phyloP scores from a whole-genome alignment of 2,329 filamentous ascomycete species.

The Diaporthe sp. region DNA sequence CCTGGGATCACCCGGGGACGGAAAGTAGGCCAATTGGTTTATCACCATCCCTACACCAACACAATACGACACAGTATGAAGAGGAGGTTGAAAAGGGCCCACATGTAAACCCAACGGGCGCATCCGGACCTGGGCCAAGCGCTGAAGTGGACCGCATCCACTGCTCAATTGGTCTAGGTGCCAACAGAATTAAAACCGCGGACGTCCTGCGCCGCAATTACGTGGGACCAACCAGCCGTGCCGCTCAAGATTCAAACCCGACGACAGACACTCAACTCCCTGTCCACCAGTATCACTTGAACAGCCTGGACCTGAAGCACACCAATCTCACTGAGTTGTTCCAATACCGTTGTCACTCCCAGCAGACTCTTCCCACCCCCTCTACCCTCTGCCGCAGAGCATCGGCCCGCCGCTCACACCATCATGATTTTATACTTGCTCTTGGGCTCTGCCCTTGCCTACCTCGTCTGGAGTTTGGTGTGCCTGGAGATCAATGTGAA shows the following conservation, averaged over 20 bases:
- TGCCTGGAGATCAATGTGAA: neutral
- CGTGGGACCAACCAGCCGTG: neutral
- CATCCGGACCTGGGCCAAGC: neutral
- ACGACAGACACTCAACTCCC: neutral
- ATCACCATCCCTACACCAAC: neutral
- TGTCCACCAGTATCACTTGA: neutral
- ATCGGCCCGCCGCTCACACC: neutral
- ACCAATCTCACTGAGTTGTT: no score
- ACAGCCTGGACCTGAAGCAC: neutral
- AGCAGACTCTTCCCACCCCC: neutral
- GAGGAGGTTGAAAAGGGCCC: neutral
- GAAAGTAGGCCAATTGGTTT: neutral
- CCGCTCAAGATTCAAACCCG: neutral
- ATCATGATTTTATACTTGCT: neutral
- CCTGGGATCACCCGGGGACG: neutral
- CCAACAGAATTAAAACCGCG: neutral
- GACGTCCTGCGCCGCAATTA: slow-evolving; percentile 1
- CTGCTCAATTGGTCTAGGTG: neutral
- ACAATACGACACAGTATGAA: neutral
- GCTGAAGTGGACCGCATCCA: no score
- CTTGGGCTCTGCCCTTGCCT: neutral
- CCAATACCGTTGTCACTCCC: neutral
- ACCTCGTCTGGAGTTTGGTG: neutral
- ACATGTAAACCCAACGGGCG: neutral
- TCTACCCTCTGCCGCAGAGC: neutral